A percentile compares a stretch with the other conserved stretches of the same genome.
phyloP scores from a whole-genome alignment of 2,329 filamentous ascomycete genomes.

The Triangularia verruculosa region DNA sequence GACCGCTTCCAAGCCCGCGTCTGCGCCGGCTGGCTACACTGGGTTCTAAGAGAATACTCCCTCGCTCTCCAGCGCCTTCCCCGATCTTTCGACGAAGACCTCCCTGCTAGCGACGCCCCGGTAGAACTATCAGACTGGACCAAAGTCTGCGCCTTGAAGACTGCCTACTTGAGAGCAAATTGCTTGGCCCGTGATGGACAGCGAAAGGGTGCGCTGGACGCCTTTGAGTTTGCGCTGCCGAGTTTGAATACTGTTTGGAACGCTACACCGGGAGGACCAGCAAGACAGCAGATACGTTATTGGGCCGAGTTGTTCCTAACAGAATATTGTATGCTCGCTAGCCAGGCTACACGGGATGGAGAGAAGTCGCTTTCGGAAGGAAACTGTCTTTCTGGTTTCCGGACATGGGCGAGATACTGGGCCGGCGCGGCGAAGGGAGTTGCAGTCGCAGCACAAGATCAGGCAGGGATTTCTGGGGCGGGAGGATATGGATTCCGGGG shows the following conservation, averaged over 20 bases:
- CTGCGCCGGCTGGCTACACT: conserved; percentile 82
- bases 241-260: conserved; percentile 56
- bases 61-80: conserved; percentile 62
- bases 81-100: conserved; percentile 55
- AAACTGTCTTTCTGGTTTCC: conserved; percentile 55
- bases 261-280: conserved; percentile 48
- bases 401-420: conserved; percentile 71
- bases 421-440: conserved; percentile 44
- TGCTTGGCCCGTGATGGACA: conserved; percentile 50
- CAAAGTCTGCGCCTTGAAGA: conserved; percentile 75
- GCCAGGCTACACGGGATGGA: conserved; percentile 53
- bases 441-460: background rate
- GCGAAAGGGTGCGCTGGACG: conserved; percentile 58
- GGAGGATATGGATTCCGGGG: conserved; percentile 59
- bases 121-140: conserved; percentile 70
- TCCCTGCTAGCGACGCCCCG: conserved; percentile 42
- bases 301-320: conserved; percentile 79
- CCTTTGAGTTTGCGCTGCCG: conserved; percentile 64
- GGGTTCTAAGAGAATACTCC: conserved; percentile 67
- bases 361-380: conserved; percentile 50
- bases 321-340: conserved; percentile 68
- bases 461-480: conserved; percentile 31
- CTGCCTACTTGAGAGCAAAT: conserved; percentile 72
- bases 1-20: conserved; percentile 76
- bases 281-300: conserved; percentile 64